Percentiles rank a stretch among this genome's conserved stretches.
Evolutionary conservation across 1,284 basidiomycete genomes (phyloP).

Genomic region (Porogramme epimiltina): DNA sequence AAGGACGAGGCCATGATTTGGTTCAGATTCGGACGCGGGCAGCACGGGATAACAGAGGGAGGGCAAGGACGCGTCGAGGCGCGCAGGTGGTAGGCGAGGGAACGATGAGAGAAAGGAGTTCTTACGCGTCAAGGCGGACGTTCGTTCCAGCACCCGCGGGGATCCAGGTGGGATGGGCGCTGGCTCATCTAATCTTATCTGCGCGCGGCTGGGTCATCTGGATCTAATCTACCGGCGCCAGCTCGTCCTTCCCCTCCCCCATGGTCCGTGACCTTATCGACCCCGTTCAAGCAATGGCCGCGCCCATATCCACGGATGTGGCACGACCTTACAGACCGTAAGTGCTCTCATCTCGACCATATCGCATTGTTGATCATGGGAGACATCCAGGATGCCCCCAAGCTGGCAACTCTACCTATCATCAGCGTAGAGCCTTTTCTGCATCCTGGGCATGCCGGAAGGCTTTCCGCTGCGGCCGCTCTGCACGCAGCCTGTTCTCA

Average conservation of each 20-base stretch:
- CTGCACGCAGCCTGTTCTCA: slow-evolving; percentile 76
- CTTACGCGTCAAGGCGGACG: slow-evolving; percentile 19
- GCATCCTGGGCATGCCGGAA: slow-evolving; percentile 35
- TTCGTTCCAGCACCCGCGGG: slow-evolving; percentile 3
- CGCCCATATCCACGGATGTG: not conserved
- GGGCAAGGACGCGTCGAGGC: not conserved
- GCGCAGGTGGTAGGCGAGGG: not conserved
- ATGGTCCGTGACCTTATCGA: no score
- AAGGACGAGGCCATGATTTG: slow-evolving; percentile 18
- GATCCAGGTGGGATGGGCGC: slow-evolving; percentile 9
- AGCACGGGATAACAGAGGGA: not conserved
- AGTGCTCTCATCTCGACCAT: not conserved
- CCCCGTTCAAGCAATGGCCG: no score
- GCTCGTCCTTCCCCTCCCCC: no score
- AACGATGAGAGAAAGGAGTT: slow-evolving; percentile 16
- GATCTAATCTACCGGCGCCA: no score
- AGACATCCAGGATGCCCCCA: not conserved
- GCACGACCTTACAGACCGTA: not conserved
- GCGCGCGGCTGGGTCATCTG: no score
- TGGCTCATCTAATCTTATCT: slow-evolving; percentile 18
- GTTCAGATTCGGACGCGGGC: not conserved
- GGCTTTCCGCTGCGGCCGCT: slow-evolving; percentile 53
- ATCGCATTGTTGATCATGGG: slow-evolving; percentile 4
- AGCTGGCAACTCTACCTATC: slow-evolving; percentile 30
- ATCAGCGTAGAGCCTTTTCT: slow-evolving; percentile 58